A percentile compares a stretch with the other conserved stretches of the same genome.
Conservation (phyloP, 441 rosid species). For the Erysimum pusillum region DNA sequence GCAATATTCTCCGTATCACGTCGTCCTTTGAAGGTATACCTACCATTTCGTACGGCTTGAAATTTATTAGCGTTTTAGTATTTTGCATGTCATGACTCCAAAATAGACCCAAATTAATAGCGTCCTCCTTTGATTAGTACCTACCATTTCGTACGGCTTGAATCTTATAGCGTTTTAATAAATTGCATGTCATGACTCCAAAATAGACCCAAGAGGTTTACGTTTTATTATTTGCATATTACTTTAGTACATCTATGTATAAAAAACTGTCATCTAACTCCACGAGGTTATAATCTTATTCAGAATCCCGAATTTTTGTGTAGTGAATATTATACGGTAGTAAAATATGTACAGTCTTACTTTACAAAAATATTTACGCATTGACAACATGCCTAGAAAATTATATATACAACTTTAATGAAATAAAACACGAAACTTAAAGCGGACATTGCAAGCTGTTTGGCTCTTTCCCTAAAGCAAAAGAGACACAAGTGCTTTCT, state of each 20-base stretch:
- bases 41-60: conserved; percentile 39
- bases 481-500: conserved; percentile 37
- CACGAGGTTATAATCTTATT: not conserved
- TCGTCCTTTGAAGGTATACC: conserved; percentile 39
- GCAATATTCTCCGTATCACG: conserved; percentile 27
- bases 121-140: too few relatives aligned
- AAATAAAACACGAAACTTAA: conserved; percentile 34
- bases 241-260: not conserved
- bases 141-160: conserved; percentile 40
- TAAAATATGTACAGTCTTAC: not conserved
- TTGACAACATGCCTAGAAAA: conserved; percentile 21
- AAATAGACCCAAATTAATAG: conserved; percentile 8
- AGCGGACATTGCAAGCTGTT: conserved; percentile 47
- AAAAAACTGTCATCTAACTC: not conserved
- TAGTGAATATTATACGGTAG: not conserved
- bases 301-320: not conserved
- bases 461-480: conserved; percentile 47
- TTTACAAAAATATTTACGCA: conserved; percentile 20
- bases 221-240: conserved; percentile 12
- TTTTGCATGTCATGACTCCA: conserved; percentile 26
- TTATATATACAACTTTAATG: conserved; percentile 14
- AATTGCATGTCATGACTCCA: conserved; percentile 28
- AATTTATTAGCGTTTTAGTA: conserved; percentile 31
- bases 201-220: conserved; percentile 17
- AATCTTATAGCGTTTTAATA: conserved; percentile 34